phyloP scores from a whole-genome alignment of 2,329 filamentous ascomycete genomes.

The Orbilia ellipsospora region DNA sequence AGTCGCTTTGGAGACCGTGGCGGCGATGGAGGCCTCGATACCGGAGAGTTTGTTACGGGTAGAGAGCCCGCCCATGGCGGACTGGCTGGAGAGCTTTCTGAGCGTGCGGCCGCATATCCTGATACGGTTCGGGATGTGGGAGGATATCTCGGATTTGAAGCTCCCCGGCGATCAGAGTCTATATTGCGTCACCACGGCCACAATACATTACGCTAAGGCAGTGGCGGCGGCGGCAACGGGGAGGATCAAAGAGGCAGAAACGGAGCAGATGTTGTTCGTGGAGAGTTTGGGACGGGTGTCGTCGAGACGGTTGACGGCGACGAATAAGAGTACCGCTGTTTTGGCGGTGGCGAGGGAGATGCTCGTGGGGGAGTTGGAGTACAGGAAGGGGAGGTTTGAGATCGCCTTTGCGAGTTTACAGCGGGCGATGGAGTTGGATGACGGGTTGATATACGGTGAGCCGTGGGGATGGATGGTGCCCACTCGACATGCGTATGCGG shows the following conservation, averaged over 20 bases:
- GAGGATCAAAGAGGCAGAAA: slow-evolving; percentile 68
- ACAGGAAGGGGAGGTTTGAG: slow-evolving; percentile 71
- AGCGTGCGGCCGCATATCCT: slow-evolving; percentile 75
- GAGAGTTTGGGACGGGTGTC: slow-evolving; percentile 68
- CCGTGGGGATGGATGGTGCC: slow-evolving; percentile 86
- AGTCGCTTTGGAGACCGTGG: slow-evolving; percentile 72
- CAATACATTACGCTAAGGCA: slow-evolving; percentile 75
- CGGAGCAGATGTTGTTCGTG: slow-evolving; percentile 67
- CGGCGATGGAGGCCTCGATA: slow-evolving; percentile 71
- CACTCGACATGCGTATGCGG: slow-evolving; percentile 76
- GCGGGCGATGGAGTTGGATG: slow-evolving; percentile 70
- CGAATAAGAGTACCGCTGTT: slow-evolving; percentile 65
- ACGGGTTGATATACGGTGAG: slow-evolving; percentile 75
- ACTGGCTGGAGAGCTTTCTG: slow-evolving; percentile 79
- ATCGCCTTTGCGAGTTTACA: slow-evolving; percentile 71
- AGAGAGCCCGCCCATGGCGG: slow-evolving; percentile 77
- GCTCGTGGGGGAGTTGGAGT: slow-evolving; percentile 79
- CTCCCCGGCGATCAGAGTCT: slow-evolving; percentile 71
- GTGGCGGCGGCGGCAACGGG: slow-evolving; percentile 73
- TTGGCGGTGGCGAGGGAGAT: slow-evolving; percentile 66
- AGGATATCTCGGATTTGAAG: slow-evolving; percentile 70
- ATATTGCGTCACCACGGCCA: slow-evolving; percentile 76
- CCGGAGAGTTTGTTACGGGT: slow-evolving; percentile 73
- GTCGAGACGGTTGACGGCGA: slow-evolving; percentile 70
- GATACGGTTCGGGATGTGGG: slow-evolving; percentile 78